Conservation (phyloP, 106 monocot genomes). For the Allium fistulosum region DNA sequence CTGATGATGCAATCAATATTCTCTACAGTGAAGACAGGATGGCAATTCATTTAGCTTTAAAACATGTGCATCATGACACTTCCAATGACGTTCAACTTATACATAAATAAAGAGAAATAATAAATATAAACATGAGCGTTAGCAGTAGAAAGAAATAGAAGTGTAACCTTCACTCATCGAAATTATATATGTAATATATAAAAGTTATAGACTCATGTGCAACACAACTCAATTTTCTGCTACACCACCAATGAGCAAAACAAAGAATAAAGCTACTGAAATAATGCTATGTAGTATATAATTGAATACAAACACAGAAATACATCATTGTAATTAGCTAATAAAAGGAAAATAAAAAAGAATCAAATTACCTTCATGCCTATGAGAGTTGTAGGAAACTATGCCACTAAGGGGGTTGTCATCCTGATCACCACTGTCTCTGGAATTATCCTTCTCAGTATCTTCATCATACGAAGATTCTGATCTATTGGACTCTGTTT, state of each 20-base stretch:
- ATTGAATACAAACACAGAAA: not conserved
- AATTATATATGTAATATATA: not conserved
- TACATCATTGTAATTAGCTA: too few relatives aligned
- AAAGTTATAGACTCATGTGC: not conserved
- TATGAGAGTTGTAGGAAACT: constrained; percentile 32
- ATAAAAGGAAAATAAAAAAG: not conserved
- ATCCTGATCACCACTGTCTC: constrained; percentile 15
- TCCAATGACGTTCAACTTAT: too few relatives aligned
- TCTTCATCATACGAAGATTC: constrained; percentile 28
- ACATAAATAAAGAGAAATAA: too few relatives aligned
- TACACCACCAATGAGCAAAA: not conserved
- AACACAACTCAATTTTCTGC: not conserved
- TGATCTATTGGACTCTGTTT: constrained; percentile 21
- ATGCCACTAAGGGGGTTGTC: constrained; percentile 23
- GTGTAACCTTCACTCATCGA: too few relatives aligned
- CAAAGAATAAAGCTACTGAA: not conserved
- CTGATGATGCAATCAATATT: too few relatives aligned
- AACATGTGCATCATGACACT: too few relatives aligned
- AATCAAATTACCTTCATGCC: constrained; percentile 42
- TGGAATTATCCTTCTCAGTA: constrained; percentile 21
- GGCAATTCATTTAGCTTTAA: too few relatives aligned
- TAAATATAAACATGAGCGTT: too few relatives aligned
- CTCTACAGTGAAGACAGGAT: too few relatives aligned
- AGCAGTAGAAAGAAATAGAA: too few relatives aligned
- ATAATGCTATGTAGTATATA: not conserved